phyloP scores from a whole-genome alignment of 805 yeast genomes.

The Ogataea allantospora region DNA sequence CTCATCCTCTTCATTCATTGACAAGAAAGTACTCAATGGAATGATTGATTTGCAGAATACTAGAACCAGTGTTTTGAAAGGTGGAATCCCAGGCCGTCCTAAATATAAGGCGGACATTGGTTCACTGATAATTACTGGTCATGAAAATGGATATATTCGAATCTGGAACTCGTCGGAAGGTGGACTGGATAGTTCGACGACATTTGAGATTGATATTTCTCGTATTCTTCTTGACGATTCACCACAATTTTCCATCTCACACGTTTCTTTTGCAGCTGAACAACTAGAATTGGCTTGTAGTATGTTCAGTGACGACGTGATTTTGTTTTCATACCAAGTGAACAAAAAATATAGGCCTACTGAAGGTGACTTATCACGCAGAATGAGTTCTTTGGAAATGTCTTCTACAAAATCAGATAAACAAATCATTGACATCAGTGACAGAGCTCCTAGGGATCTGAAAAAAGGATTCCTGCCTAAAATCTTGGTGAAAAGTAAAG shows the following conservation, averaged over 20 bases:
- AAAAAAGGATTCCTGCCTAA: constrained; percentile 65
- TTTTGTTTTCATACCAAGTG: constrained; percentile 66
- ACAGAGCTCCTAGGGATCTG: constrained; percentile 48
- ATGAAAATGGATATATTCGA: constrained; percentile 78
- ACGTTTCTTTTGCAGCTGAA: constrained; percentile 74
- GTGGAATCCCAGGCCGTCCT: constrained; percentile 71
- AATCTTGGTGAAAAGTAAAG: constrained; percentile 40
- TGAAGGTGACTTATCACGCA: constrained; percentile 21
- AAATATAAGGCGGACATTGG: constrained; percentile 50
- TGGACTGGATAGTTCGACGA: constrained; percentile 59
- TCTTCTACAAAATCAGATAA: constrained; percentile 29
- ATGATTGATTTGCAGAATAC: constrained; percentile 48
- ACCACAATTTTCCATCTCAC: constrained; percentile 45
- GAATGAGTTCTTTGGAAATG: constrained; percentile 31
- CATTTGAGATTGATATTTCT: constrained; percentile 58
- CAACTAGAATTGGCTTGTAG: constrained; percentile 75
- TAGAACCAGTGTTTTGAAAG: constrained; percentile 58
- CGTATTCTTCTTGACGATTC: constrained; percentile 44
- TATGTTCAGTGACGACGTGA: constrained; percentile 66
- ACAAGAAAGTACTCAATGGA: constrained; percentile 30
- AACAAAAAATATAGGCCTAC: constrained; percentile 45
- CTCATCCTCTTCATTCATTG: constrained; percentile 46
- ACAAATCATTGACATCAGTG: constrained; percentile 45
- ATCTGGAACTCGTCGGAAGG: constrained; percentile 82
- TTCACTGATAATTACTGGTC: constrained; percentile 76